Evolutionary conservation across 176 grass and related monocot genomes (phyloP).

Genomic region (Stipa capillata): DNA sequence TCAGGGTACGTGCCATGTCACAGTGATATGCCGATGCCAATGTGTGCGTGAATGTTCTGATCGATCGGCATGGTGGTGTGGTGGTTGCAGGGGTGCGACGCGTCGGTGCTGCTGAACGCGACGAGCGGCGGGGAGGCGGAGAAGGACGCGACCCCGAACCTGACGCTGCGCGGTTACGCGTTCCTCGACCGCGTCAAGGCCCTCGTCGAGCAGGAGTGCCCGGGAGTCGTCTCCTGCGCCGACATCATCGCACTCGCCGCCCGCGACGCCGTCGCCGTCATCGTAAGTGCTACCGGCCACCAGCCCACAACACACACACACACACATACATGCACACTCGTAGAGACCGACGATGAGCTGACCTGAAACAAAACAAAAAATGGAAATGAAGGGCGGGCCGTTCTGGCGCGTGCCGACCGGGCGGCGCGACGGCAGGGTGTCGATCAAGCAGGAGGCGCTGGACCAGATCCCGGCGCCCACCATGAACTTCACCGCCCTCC

Average conservation of each 20-base stretch:
- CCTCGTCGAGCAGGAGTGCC: constrained; percentile 70
- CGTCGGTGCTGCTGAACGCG: constrained; percentile 72
- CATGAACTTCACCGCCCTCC: constrained; percentile 64
- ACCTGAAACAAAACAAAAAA: too few species aligned
- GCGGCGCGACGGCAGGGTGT: constrained; percentile 71
- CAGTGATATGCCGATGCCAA: background rate
- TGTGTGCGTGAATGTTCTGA: background rate
- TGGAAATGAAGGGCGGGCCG: constrained; percentile 58
- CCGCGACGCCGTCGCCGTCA: constrained; percentile 57
- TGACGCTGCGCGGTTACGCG: constrained; percentile 66
- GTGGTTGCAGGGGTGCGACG: constrained; percentile 80
- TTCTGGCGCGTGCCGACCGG: constrained; percentile 84
- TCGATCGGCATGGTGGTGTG: background rate
- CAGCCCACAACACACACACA: too few species aligned
- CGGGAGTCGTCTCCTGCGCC: constrained; percentile 91
- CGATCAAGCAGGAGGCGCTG: constrained; percentile 51
- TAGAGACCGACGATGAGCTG: background rate
- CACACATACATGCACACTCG: too few species aligned
- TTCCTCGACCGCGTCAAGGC: constrained; percentile 75
- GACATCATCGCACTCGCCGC: constrained; percentile 66
- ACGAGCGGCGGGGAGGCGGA: constrained; percentile 43
- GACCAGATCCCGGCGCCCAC: constrained; percentile 50
- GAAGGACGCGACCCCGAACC: constrained; percentile 57
- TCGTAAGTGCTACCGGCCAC: too few species aligned
- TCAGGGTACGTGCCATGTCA: constrained; percentile 70